These are phyloP conservation scores for Dictyostelium intermedium DNA, from an alignment of 78 protist species.

Conservation along the genomic window DNA sequence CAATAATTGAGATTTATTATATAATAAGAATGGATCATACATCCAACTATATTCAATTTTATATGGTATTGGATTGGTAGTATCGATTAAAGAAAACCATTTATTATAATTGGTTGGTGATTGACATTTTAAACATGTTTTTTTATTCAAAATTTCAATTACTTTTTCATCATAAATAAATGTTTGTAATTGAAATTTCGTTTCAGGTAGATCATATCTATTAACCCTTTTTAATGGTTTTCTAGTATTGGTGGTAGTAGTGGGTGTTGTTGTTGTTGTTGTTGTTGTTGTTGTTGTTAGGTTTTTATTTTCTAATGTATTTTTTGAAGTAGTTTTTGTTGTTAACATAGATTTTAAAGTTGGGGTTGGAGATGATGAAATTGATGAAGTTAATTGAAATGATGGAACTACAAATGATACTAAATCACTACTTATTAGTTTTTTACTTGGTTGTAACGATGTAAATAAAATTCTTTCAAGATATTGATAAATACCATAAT, in stretches of 20 bases:
- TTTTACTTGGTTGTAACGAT: neutral
- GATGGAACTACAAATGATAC: neutral
- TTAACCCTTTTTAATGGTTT: neutral
- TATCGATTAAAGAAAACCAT: neutral
- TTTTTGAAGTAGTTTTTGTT: neutral
- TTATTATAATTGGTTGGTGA: neutral
- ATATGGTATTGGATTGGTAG: constrained; percentile 5
- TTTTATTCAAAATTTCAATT: neutral
- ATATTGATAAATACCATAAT: neutral
- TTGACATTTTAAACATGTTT: neutral
- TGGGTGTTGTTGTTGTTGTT: neutral
- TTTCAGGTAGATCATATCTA: constrained; percentile 44
- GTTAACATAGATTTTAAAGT: too few relatives aligned
- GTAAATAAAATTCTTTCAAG: neutral
- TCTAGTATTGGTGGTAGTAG: neutral
- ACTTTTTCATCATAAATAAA: neutral
- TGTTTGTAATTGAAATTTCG: neutral
- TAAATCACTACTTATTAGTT: neutral
- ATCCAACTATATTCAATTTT: constrained; percentile 21
- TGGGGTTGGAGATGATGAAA: too few relatives aligned
- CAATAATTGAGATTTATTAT: neutral
- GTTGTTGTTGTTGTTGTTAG: neutral
- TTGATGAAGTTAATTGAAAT: neutral
- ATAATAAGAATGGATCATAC: constrained; percentile 27
- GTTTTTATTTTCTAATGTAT: too few relatives aligned